Evolutionary conservation across 2,329 filamentous ascomycete genomes (phyloP), one percentile per base, ranked within the genome.

Genomic region (Achaetomium macrosporum): DNA sequence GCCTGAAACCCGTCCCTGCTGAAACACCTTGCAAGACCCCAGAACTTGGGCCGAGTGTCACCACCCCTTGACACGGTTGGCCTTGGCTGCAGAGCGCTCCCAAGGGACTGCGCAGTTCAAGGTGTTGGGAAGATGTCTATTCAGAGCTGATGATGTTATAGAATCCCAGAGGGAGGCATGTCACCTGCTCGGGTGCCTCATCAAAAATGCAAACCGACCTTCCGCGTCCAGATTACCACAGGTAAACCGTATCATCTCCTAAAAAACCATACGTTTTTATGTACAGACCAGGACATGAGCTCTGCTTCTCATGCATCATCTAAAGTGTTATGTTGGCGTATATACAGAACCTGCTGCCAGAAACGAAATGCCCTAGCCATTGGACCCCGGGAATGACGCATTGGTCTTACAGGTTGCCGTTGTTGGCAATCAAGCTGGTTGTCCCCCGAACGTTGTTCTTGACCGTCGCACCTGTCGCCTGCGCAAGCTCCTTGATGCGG

Each of bases 371-470:
- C 40, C 44, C 25, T 25, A 29, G 9, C 33, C 33, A 5, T 12
- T 35, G 15, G 15, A 11, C 33, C 5, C 10, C 15, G 15, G 33
- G 33, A 11, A 12, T 35, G 11, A 12, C 33, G 5, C 33, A 12
- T 35, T 15, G 33, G 4, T 37, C n/a, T n/a, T 37, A 31, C 11
- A 3, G 35, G 15, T 42, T 53, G 42, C 78, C 79, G 65, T 83
- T 83, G 71, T 81, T 81, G 63, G 77, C 79, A 59, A 83, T 82
- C 57, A 75, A 63, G 59, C 58, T 66, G 17, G 78, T 81, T 5
- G 79, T 82, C 44, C 67, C 69, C 33, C 50, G 56, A 15, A 59
- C 61, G 62, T 78, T 79, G 55, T 66, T 65, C 33, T 42, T 42
- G 50, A 81, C 78, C 6, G 45, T 40, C 5, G 76, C 74, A 39